Evolutionary conservation across 2,329 filamentous ascomycete species (phyloP).

Genomic region (Calonectria leucothoes): DNA sequence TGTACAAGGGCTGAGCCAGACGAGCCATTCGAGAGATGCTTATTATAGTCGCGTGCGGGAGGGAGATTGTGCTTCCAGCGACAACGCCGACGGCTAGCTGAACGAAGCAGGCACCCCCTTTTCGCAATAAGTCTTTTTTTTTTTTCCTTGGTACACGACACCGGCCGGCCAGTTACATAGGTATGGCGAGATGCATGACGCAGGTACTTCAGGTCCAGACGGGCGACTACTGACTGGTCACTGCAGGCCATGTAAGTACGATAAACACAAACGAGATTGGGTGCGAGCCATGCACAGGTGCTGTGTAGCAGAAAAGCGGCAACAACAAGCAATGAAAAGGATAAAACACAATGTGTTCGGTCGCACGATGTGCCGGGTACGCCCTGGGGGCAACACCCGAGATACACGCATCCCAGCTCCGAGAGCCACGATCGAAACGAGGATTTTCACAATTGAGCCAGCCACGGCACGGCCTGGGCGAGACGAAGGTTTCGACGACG

Average conservation of each 20-base stretch:
- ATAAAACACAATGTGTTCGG: constrained; percentile 16
- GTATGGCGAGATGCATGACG: constrained; percentile 12
- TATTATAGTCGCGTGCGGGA: constrained; percentile 24
- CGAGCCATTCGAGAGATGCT: constrained; percentile 20
- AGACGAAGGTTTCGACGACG: constrained; percentile 15
- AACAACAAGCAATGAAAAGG: constrained; percentile 10
- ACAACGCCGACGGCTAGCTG: constrained; percentile 16
- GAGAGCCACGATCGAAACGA: constrained; percentile 3
- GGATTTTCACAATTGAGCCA: constrained; percentile 12
- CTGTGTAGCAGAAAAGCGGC: constrained; percentile 22
- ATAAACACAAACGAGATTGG: constrained; percentile 1
- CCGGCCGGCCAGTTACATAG: constrained; percentile 9
- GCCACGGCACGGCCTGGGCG: constrained; percentile 16
- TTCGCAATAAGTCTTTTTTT: neutral
- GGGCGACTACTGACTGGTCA: constrained; percentile 20
- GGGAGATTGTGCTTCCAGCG: constrained; percentile 11
- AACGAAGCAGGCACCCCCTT: constrained; percentile 11
- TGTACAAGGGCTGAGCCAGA: constrained; percentile 13
- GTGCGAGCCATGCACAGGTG: neutral
- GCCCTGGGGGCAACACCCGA: neutral
- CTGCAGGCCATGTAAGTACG: neutral
- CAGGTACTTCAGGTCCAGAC: constrained; percentile 9
- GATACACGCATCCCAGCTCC: constrained; percentile 8
- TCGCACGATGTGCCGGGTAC: neutral
- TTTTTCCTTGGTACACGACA: constrained; percentile 20